Conservation (phyloP, 805 yeast species). For the Candida orba region DNA sequence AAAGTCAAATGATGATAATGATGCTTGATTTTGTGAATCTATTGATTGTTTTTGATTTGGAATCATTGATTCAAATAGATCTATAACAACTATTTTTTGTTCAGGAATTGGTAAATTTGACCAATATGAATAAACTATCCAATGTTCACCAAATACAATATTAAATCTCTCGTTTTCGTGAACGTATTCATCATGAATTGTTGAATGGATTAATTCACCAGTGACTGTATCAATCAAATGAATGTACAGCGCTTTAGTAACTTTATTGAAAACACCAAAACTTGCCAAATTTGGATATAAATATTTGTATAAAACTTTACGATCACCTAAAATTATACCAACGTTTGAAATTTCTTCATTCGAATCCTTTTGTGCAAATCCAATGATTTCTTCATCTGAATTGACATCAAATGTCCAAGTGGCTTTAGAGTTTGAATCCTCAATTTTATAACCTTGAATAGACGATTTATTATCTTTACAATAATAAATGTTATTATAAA, state of each 20-base stretch:
- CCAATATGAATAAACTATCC: conserved; percentile 65
- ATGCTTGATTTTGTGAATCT: conserved; percentile 2
- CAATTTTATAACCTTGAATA: conserved; percentile 20
- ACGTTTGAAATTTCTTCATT: conserved; percentile 43
- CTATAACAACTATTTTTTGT: conserved; percentile 61
- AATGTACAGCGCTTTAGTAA: conserved; percentile 31
- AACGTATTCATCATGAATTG: conserved; percentile 35
- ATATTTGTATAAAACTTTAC: conserved; percentile 77
- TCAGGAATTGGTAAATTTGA: conserved; percentile 42
- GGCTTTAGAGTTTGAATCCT: conserved; percentile 14
- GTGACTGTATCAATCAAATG: conserved; percentile 60
- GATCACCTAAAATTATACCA: conserved; percentile 63
- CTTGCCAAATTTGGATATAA: conserved; percentile 62
- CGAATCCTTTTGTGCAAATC: conserved; percentile 32
- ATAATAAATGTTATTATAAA: conserved; percentile 16
- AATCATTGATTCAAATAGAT: conserved; percentile 61
- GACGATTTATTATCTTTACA: conserved; percentile 20
- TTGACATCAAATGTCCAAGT: conserved; percentile 34
- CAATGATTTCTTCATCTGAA: conserved; percentile 32
- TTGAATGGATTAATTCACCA: conserved; percentile 51
- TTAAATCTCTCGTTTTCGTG: conserved; percentile 37
- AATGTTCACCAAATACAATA: conserved; percentile 71
- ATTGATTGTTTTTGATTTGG: conserved; percentile 38
- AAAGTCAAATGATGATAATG: conserved; percentile 20
- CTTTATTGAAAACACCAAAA: conserved; percentile 35